A percentile compares a stretch with the other conserved stretches of the same genome.
Conservation (phyloP, 495 filamentous ascomycete genomes). For the Penicillium taxi region DNA sequence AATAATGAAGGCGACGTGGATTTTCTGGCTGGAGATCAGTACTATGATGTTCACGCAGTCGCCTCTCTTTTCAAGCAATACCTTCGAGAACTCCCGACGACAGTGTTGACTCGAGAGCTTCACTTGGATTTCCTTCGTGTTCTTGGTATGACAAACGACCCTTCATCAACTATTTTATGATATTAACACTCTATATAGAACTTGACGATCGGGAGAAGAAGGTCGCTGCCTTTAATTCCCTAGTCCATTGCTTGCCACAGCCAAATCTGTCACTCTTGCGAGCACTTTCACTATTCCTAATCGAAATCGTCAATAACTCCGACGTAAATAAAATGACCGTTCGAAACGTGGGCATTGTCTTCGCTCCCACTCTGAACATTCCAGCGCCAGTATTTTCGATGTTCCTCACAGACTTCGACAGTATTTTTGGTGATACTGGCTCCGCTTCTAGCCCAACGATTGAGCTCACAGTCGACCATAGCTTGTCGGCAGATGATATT, state of each 20-base stretch:
- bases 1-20: constrained; percentile 92
- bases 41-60: constrained; percentile 93
- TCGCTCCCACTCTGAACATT: constrained; percentile 97
- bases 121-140: constrained; percentile 83
- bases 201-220: constrained; percentile 65
- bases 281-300: constrained; percentile 77
- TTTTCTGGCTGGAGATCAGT: constrained; percentile 70
- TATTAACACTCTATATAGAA: constrained; percentile 31
- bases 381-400: constrained; percentile 89
- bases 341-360: constrained; percentile 95
- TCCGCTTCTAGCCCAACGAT: constrained; percentile 12
- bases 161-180: constrained; percentile 3
- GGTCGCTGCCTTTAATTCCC: constrained; percentile 68
- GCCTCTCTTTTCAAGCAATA: constrained; percentile 93
- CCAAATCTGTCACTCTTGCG: constrained; percentile 72
- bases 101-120: constrained; percentile 82
- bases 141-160: constrained; percentile 51
- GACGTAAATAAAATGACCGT: constrained; percentile 97
- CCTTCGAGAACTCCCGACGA: constrained; percentile 81
- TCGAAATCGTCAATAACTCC: constrained; percentile 80
- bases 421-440: constrained; percentile 63
- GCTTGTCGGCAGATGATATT: constrained; percentile 50
- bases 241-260: constrained; percentile 76
- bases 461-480: constrained; percentile 40
- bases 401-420: constrained; percentile 83